Evolutionary conservation across 1,284 basidiomycete species (phyloP).

Genomic region (Spongispora temasekensis): DNA sequence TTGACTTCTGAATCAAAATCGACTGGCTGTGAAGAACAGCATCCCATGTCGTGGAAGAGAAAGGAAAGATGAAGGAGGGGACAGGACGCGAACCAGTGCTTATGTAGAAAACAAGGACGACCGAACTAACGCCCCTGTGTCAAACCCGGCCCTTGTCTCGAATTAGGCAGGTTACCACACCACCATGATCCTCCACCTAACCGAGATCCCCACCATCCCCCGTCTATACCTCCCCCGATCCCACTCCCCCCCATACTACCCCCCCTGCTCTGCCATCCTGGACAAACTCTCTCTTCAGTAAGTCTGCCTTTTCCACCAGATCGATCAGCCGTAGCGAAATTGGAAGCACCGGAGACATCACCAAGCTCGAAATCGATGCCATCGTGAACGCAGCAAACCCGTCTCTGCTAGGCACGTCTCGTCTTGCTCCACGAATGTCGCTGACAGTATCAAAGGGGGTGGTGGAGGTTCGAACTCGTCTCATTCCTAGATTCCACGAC

Average conservation of each 20-base stretch:
- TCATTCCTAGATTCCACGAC: no score
- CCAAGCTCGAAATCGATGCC: slow-evolving; percentile 67
- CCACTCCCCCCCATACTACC: slow-evolving; percentile 28
- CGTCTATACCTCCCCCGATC: slow-evolving; percentile 49
- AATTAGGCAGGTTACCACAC: not conserved
- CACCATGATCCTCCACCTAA: not conserved
- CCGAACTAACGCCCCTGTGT: slow-evolving; percentile 4
- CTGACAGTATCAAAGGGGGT: slow-evolving; percentile 48
- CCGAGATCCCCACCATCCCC: slow-evolving; percentile 47
- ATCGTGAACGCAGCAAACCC: slow-evolving; percentile 91
- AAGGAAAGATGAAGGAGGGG: slow-evolving; percentile 34
- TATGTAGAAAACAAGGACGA: slow-evolving; percentile 32
- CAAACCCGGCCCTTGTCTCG: slow-evolving; percentile 16
- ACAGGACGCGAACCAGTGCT: slow-evolving; percentile 17
- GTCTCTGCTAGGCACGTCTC: slow-evolving; percentile 60
- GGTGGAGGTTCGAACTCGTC: slow-evolving; percentile 58
- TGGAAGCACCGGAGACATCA: slow-evolving; percentile 88
- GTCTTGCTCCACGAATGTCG: not conserved
- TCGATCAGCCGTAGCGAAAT: no score
- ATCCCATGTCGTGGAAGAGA: slow-evolving; percentile 53
- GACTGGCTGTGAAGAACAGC: slow-evolving; percentile 73
- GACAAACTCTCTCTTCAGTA: slow-evolving; percentile 63
- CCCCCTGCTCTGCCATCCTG: slow-evolving; percentile 40
- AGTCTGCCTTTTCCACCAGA: slow-evolving; percentile 25
- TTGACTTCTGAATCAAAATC: slow-evolving; percentile 94